Evolutionary conservation across 495 filamentous ascomycete species (phyloP), one percentile per base, ranked within the genome.

Genomic region (Podospora fimiseda): DNA sequence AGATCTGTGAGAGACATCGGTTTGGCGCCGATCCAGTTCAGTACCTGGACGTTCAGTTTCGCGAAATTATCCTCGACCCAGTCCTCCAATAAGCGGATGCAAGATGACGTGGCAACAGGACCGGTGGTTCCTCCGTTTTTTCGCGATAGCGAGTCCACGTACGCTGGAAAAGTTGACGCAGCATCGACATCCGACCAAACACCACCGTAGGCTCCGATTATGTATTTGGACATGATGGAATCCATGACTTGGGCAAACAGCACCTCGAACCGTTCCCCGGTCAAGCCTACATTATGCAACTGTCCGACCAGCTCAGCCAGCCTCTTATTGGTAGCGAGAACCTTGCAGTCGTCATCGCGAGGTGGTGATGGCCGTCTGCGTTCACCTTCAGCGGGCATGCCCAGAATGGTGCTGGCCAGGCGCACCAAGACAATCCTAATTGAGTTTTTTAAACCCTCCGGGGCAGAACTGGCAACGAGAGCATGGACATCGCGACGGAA

Each of bases 241-340:
- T 86, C 78, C 79, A 90, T 88, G 40, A 89, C 76, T 53, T 83
- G 75, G 19, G 87, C 89, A 57, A 93, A 89, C 11, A 86, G 76
- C 41, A 85, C 77, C 61, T 91, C 86, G 45, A 87, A 87, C 49
- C 76, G 77, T 53, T 88, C 83, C 7, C 85, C 86, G 9, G 82
- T 87, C 46, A 95, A 64, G 0, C 89, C 90, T 7, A 91, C 83
- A 20, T 80, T 77, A 50, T 84, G 75, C 14, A 94, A 68, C 20
- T 79, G 78, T 30, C 79, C 75, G 15, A 87, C 69, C 15, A 89
- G 66, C 27, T 73, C 70, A 18, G 83, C 62, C 21, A 88, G 62
- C 23, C 75, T 77, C 33, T 76, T 65, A 19, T 80, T 77, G 21
- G 79, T 69, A 42, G 72, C 65, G 18, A 76, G 69, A 4, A 53